Base-by-base conservation (phyloP, 192 early-diverging fungal genomes). In the Obelidium mucronatum region DNA sequence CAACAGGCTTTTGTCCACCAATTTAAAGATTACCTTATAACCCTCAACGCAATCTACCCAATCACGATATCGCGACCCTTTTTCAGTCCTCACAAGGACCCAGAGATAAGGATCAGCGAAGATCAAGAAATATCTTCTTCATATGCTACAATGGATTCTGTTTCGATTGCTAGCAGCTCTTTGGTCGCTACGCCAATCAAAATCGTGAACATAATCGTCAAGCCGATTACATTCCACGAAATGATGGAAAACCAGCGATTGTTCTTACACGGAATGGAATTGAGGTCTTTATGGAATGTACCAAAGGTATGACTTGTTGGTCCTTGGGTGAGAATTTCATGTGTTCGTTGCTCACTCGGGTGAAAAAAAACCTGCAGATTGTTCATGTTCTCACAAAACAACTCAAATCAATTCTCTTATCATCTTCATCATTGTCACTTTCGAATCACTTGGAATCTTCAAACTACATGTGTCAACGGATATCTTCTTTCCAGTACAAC, bases 1-100 rank as follows among this genome's bases (percentile, higher is more conserved):
- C 85, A 86, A 61, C 51, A 62, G 17, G 52, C 53, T 31, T 86
- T 86, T 68, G 77, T 86, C 3, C 65, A 62, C 11, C 56, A 68
- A 26, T 86, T 86, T 44, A 66, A 77, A 61, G 69, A 73, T 22
- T 82, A 70, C 66, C 42, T 86, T 40, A 75, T 71, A 22, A 59
- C 52, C 1, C 67, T 86, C 15, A 52, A 53, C 13, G 56, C 66
- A 6, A 59, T 79, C 31, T 86, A 76, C 73, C 82, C 84, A 17
- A 67, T 78, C 0, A 76, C 76, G 13, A 73, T 74, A 53, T 40
- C 44, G 19, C 62, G 54, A 22, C 52, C 54, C 36, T 54, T 73
- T 0, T 13, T 60, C 28, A 60, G n/a, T 17, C 15, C 11, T 6
- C 30, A 8, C 6, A 60, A 60, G 8, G 58, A 60, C 28, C 17